These are phyloP conservation scores for Melocanna baccifera DNA, from an alignment of 176 grass and related monocot genomes.

Conservation along the genomic window DNA sequence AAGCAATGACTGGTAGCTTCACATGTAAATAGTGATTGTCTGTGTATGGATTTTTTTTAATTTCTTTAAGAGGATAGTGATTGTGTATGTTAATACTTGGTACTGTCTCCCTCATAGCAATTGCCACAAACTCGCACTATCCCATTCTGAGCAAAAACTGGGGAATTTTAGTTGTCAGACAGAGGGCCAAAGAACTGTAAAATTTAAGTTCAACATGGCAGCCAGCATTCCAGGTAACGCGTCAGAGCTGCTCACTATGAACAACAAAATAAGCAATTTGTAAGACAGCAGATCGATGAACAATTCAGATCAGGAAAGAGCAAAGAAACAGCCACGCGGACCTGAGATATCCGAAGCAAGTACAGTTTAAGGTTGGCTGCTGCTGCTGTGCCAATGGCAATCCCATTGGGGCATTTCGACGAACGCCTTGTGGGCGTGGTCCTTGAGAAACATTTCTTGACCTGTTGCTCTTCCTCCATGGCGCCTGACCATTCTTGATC, in stretches of 20 bases:
- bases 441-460: not conserved
- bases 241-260: not conserved
- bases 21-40: constrained; percentile 34
- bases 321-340: not conserved
- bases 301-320: not conserved
- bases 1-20: constrained; percentile 1
- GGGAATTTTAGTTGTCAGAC: not conserved
- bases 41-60: not conserved
- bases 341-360: not conserved
- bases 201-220: not conserved
- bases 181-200: not conserved
- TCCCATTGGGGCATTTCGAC: not conserved
- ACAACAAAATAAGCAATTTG: not conserved
- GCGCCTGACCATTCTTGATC: not conserved
- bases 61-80: not conserved
- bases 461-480: not conserved
- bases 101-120: not conserved
- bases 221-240: not conserved
- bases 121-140: not conserved
- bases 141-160: not conserved
- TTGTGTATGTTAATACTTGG: constrained; percentile 6
- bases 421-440: not conserved
- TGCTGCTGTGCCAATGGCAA: not conserved
- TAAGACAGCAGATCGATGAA: not conserved
- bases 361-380: not conserved